Base-by-base conservation (phyloP, 2,329 filamentous ascomycete species). In the Calonectria honghensis region DNA sequence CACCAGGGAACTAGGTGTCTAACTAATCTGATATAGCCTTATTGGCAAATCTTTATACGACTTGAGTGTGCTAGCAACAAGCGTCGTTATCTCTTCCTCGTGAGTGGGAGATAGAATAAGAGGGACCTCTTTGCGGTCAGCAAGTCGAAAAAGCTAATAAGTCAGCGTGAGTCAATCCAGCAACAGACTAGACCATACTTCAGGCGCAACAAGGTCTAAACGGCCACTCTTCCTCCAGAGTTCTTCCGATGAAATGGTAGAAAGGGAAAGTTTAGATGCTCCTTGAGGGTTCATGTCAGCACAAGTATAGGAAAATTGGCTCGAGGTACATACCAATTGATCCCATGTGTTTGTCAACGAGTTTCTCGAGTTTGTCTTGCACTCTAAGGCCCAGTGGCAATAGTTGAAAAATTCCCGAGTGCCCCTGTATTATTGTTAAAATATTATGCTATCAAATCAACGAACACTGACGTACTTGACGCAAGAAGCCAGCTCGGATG, bases 271-370 rank as follows among this genome's bases (percentile, higher is more conserved):
- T 79, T 95, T 95, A 0, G 95, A 96, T 24, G 96, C 96, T 93
- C 94, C 91, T 80, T 73, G 65, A 77, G 57, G 32, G 70, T 52
- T 29, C 67, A 48, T 52, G 48, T 78, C n/a, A 81, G 71, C 31
- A 32, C 37, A 59, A n/a, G 39, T 10, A 16, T 16, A 6, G 18
- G 20, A 13, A 35, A 27, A 37, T 69, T n/a, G 24, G 48, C 35
- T 51, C 24, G 16, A 39, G 37, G 7, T 65, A 75, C 80, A 82
- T 75, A 94, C 94, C 93, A 78, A 97, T 85, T 41, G 89, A 90
- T 68, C 88, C 88, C 97, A 99, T 99, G 83, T 98, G 93, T 82
- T 94, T 95, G 82, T 98, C 96, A 78, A 99, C 94, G 14, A 98
- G 86, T 14, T 87, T 86, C 82, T 98, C 96, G 37, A 98, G 88